phyloP scores from a whole-genome alignment of 495 filamentous ascomycete species.

The Neurospora sp. region DNA sequence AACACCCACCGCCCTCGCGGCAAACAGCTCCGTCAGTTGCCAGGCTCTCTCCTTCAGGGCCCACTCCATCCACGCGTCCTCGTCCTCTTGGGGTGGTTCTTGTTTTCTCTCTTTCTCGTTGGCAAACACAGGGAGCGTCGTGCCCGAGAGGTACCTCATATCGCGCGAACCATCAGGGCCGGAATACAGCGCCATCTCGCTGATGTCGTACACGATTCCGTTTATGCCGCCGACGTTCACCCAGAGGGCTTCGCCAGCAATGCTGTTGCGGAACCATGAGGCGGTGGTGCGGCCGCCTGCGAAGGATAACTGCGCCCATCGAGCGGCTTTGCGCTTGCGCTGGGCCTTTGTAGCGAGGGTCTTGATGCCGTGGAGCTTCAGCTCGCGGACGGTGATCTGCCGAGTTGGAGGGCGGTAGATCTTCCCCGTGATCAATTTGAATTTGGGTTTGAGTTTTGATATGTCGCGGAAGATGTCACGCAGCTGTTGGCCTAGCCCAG shows the following conservation, averaged over 20 bases:
- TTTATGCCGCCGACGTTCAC: background rate
- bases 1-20: background rate
- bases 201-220: background rate
- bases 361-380: background rate
- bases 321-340: background rate
- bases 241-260: background rate
- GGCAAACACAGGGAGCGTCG: background rate
- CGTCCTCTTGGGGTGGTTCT: background rate
- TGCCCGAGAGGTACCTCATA: background rate
- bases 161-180: rapidly evolving
- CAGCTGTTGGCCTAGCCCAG: background rate
- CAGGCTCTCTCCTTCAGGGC: background rate
- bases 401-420: background rate
- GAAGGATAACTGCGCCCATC: background rate
- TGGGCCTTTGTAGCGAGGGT: background rate
- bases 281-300: background rate
- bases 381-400: background rate
- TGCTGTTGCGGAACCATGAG: background rate
- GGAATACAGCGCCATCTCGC: background rate
- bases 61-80: background rate
- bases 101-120: background rate
- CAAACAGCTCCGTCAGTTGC: background rate
- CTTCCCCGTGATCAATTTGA: background rate
- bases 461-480: background rate
- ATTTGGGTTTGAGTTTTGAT: background rate